These are phyloP conservation scores for Aspergillus sp. DNA, from an alignment of 2,329 filamentous ascomycete species.

Conservation along the genomic window DNA sequence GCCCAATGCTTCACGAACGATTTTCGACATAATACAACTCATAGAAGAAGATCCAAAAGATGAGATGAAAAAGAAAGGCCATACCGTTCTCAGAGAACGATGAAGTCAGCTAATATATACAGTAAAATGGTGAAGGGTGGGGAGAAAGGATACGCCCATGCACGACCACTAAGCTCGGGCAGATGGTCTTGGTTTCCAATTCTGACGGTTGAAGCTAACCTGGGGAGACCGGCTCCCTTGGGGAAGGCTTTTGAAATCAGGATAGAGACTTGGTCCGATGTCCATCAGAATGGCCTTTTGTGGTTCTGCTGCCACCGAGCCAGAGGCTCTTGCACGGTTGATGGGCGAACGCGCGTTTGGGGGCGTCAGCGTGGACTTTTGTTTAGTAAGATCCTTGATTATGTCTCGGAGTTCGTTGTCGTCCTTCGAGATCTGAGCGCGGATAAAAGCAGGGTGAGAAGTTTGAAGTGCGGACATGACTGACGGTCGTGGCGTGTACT, in stretches of 20 bases:
- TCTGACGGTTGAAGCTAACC: slow-evolving; percentile 34
- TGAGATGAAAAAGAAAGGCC: slow-evolving; percentile 18
- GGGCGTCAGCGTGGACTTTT: slow-evolving; percentile 21
- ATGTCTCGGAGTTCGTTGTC: slow-evolving; percentile 75
- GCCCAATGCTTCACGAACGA: slow-evolving; percentile 32
- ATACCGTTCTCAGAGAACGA: slow-evolving; percentile 17
- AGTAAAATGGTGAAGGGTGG: slow-evolving; percentile 11
- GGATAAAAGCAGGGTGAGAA: slow-evolving; percentile 66
- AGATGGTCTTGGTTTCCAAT: slow-evolving; percentile 36
- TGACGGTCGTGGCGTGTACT: slow-evolving; percentile 70
- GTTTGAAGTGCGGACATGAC: slow-evolving; percentile 75
- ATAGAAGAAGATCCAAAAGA: slow-evolving; percentile 11
- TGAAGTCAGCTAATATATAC: slow-evolving; percentile 18
- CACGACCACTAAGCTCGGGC: slow-evolving; percentile 29
- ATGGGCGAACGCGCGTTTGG: slow-evolving; percentile 27
- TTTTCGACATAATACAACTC: slow-evolving; percentile 27
- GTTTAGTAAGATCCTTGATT: slow-evolving; percentile 60
- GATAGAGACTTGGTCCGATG: slow-evolving; percentile 40
- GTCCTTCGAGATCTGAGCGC: slow-evolving; percentile 76
- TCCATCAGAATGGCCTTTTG: slow-evolving; percentile 51
- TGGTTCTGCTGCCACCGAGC: slow-evolving; percentile 39
- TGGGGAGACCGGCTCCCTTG: slow-evolving; percentile 35
- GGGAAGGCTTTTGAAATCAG: slow-evolving; percentile 30
- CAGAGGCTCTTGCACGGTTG: slow-evolving; percentile 30
- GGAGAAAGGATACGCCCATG: not conserved